A percentile compares a stretch with the other conserved stretches of the same genome.
These are phyloP conservation scores for Starmerella gropengiesseri DNA, from an alignment of 805 yeast genomes.

Conservation along the genomic window DNA sequence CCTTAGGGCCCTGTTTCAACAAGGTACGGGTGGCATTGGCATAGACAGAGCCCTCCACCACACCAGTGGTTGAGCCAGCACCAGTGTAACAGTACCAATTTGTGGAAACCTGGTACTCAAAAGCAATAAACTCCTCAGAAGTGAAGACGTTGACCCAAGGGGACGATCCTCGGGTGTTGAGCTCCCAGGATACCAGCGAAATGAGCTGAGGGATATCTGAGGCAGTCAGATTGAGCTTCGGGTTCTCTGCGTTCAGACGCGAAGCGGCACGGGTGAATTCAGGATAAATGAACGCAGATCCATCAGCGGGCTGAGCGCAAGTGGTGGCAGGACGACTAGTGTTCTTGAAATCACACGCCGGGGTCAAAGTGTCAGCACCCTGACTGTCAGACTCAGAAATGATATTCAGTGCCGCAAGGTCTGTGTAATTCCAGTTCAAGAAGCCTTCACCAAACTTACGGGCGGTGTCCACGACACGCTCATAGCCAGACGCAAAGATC, in stretches of 20 bases:
- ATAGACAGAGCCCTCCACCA: slow-evolving; percentile 36
- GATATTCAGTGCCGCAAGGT: slow-evolving; percentile 21
- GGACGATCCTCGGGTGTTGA: slow-evolving; percentile 39
- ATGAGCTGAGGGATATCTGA: slow-evolving; percentile 36
- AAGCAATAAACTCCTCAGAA: slow-evolving; percentile 26
- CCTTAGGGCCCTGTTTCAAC: slow-evolving; percentile 33
- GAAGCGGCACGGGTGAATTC: slow-evolving; percentile 21
- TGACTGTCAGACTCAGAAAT: slow-evolving; percentile 21
- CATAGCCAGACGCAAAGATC: slow-evolving; percentile 45
- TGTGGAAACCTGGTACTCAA: slow-evolving; percentile 21
- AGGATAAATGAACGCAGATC: not conserved
- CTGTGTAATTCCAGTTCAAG: slow-evolving; percentile 24
- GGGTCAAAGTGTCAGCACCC: slow-evolving; percentile 24
- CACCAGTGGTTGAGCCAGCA: slow-evolving; percentile 25
- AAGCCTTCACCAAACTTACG: slow-evolving; percentile 27
- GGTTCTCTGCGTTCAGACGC: slow-evolving; percentile 23
- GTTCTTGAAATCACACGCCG: slow-evolving; percentile 25
- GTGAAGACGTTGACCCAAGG: slow-evolving; percentile 30
- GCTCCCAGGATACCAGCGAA: slow-evolving; percentile 38
- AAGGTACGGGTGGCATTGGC: slow-evolving; percentile 41
- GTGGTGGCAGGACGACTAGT: slow-evolving; percentile 1
- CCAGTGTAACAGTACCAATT: slow-evolving; percentile 25
- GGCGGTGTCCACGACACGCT: slow-evolving; percentile 34
- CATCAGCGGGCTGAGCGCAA: slow-evolving; percentile 3
- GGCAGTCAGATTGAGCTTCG: slow-evolving; percentile 32